Base-by-base conservation (phyloP, 305 asterid species). In the Plantago coronopus region DNA sequence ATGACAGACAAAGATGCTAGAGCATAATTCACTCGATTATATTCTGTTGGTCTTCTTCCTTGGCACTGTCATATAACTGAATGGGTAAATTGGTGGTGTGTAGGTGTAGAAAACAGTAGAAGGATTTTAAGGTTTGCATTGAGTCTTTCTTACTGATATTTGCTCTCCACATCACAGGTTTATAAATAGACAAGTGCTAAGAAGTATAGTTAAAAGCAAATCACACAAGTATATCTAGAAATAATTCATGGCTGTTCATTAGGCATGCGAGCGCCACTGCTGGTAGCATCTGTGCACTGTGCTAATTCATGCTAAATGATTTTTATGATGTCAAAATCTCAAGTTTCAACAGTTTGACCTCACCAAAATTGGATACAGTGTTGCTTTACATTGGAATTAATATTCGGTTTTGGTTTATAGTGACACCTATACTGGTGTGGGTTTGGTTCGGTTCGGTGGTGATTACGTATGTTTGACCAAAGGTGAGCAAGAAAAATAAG, bases 391-490 rank as follows among this genome's bases (percentile, higher is more conserved):
- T 23, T 59, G 37, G 38, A 31, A 18, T 16, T 14, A 22, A 19
- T 59, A 5, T 50, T 10, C 27, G 11, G n/a, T 10, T 25, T 37
- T 48, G 48, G 40, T 57, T 20, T 57, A 42, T 21, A 40, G 48
- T 57, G 44, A n/a, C 18, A 54, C 37, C 57, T 57, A 31, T 50
- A 15, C 15, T 13, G 42, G 59, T 42, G 55, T 58, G 38, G 17
- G 23, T n/a, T 58, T 19, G 62, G 18, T 59, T 15, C 14, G 44
- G 23, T 54, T 34, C 15, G 17, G 9, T 57, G 54, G 50, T 15
- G 14, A 55, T 11, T 29, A 1, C 3, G 44, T 55, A 45, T 45
- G 49, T 45, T 45, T 2, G 4, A 27, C 31, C 31, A 2, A 27
- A 2, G 31, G 5, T n/a, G n/a, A n/a, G 5, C 31, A 25, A 25